These are phyloP conservation scores for Lepiota brunneoincarnata DNA, from an alignment of 768 basidiomycete species.

Conservation along the genomic window DNA sequence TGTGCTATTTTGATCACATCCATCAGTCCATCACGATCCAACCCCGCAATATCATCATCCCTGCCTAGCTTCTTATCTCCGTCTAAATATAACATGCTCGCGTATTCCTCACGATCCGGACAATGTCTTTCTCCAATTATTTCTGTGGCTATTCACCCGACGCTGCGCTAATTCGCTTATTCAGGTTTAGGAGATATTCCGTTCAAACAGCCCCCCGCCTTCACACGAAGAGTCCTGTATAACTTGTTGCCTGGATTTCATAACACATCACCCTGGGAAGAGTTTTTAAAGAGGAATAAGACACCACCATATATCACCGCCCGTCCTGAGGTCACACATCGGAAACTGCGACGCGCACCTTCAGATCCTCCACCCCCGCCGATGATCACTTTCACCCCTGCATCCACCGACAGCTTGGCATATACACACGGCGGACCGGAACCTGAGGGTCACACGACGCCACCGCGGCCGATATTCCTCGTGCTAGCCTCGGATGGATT, in stretches of 20 bases:
- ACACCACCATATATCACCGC: conserved; percentile 69
- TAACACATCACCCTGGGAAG: conserved; percentile 63
- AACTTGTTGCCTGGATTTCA: conserved; percentile 62
- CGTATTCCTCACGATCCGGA: not conserved
- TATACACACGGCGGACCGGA: conserved; percentile 6
- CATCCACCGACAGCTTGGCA: conserved; percentile 8
- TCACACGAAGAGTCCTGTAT: conserved; percentile 64
- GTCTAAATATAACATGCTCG: not conserved
- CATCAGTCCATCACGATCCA: conserved; percentile 9
- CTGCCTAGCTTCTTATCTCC: conserved; percentile 3
- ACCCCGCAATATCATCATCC: conserved; percentile 11
- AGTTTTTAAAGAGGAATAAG: conserved; percentile 57
- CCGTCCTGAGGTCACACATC: conserved; percentile 61
- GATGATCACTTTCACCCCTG: conserved; percentile 7
- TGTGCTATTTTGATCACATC: not conserved
- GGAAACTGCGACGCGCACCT: conserved; percentile 29
- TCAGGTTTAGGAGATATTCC: conserved; percentile 68
- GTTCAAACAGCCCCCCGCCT: conserved; percentile 71
- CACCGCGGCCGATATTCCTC: conserved; percentile 38
- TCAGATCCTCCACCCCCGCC: conserved; percentile 9
- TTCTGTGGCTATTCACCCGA: conserved; percentile 11
- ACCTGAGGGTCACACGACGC: conserved; percentile 5
- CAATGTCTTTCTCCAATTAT: no score
- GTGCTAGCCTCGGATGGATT: conserved; percentile 69
- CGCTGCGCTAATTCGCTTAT: conserved; percentile 4